Conservation (phyloP, 371 early-diverging fungal genomes). For the Neoconidiobolus thromboides region DNA sequence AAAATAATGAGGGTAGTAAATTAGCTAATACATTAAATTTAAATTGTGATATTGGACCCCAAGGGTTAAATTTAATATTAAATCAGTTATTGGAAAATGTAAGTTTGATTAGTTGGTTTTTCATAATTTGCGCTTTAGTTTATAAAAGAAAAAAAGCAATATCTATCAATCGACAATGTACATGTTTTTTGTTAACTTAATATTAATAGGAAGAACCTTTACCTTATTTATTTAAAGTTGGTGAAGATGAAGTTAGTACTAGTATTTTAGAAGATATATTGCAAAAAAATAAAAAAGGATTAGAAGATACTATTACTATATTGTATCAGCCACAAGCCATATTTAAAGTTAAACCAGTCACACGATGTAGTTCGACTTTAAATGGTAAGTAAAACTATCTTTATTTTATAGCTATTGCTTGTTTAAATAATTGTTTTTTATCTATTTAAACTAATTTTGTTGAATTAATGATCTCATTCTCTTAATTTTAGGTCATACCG, state of each 20-base stretch:
- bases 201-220: constrained; percentile 45
- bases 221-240: constrained; percentile 81
- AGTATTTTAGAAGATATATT: constrained; percentile 57
- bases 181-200: not conserved
- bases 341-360: constrained; percentile 80
- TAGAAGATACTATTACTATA: constrained; percentile 71
- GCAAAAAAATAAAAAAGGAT: constrained; percentile 40
- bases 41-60: constrained; percentile 16
- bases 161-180: not conserved
- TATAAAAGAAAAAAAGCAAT: constrained; percentile 1
- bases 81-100: constrained; percentile 79
- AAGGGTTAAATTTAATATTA: constrained; percentile 66
- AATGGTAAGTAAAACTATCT: constrained; percentile 21
- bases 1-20: no score
- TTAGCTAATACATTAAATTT: no score
- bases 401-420: not conserved
- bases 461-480: not conserved
- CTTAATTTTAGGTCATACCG: constrained; percentile 55
- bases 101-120: constrained; percentile 8
- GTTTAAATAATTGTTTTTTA: not conserved
- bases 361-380: constrained; percentile 71
- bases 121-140: constrained; percentile 8
- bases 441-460: not conserved
- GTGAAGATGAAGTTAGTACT: constrained; percentile 54
- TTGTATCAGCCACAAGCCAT: constrained; percentile 86